Conservation (phyloP, 352 stramenopile genomes). For the Globisporangium sylvaticum region DNA sequence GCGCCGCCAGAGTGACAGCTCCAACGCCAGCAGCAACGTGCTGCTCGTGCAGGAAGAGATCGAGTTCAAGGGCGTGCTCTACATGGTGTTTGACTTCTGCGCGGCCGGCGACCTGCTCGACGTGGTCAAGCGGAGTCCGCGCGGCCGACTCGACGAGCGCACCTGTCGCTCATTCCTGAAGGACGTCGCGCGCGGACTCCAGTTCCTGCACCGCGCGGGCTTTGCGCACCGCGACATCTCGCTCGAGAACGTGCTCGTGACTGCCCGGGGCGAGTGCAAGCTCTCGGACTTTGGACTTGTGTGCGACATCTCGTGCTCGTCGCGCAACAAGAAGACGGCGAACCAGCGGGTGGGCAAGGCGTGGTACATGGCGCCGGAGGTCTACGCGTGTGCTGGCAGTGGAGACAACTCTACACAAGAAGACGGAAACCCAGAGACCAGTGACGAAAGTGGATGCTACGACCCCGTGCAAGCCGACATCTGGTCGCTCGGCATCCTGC, state of each 20-base stretch:
- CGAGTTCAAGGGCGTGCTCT: slow-evolving; percentile 30
- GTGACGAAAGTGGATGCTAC: slow-evolving; percentile 29
- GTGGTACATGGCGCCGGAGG: slow-evolving; percentile 70
- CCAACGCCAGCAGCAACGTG: slow-evolving; percentile 28
- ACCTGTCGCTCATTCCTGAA: slow-evolving; percentile 33
- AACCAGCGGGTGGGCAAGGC: slow-evolving; percentile 46
- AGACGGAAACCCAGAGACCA: slow-evolving; percentile 13
- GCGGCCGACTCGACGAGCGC: slow-evolving; percentile 29
- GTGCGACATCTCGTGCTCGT: slow-evolving; percentile 6
- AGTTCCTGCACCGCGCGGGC: slow-evolving; percentile 35
- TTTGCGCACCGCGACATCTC: slow-evolving; percentile 63
- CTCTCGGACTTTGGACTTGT: slow-evolving; percentile 59
- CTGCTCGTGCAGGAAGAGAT: slow-evolving; percentile 47
- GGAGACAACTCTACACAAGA: not conserved
- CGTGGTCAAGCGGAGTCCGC: slow-evolving; percentile 28
- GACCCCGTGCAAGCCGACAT: slow-evolving; percentile 45
- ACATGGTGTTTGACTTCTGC: slow-evolving; percentile 57
- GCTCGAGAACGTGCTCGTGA: slow-evolving; percentile 58
- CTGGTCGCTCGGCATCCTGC: slow-evolving; percentile 63
- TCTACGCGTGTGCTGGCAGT: slow-evolving; percentile 31
- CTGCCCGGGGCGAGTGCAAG: slow-evolving; percentile 26
- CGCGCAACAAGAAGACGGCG: slow-evolving; percentile 19
- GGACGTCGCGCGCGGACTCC: slow-evolving; percentile 30
- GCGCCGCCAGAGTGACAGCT: slow-evolving; percentile 10
- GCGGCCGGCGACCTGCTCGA: slow-evolving; percentile 51